Conservation (phyloP, 768 basidiomycete genomes). For the Lenzites betulinus region DNA sequence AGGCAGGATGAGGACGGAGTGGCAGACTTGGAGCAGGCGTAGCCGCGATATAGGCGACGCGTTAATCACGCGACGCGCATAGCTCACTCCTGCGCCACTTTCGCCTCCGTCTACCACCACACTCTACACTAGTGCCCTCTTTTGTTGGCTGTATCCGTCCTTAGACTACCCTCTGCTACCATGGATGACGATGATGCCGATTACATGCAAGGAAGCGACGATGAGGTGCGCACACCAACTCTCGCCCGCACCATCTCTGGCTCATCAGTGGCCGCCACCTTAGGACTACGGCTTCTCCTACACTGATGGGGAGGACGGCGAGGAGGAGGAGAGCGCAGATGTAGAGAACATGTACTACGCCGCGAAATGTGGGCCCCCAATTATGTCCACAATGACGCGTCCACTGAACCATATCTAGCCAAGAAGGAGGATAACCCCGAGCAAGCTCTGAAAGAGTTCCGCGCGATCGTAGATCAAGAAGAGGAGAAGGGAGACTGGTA, state of each 20-base stretch:
- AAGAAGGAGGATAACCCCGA: constrained; percentile 95
- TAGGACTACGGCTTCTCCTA: constrained; percentile 97
- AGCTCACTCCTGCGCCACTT: neutral
- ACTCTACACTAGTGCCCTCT: too few species aligned
- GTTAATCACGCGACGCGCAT: constrained; percentile 20
- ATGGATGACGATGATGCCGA: constrained; percentile 97
- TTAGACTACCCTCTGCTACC: constrained; percentile 7
- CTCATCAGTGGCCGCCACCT: constrained; percentile 5
- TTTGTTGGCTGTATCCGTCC: neutral
- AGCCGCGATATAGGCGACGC: constrained; percentile 19
- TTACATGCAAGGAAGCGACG: constrained; percentile 89
- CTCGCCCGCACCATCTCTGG: constrained; percentile 8
- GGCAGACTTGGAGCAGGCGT: neutral
- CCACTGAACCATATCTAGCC: constrained; percentile 46
- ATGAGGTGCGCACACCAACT: constrained; percentile 55
- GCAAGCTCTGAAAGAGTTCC: constrained; percentile 87
- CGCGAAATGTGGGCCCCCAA: constrained; percentile 76
- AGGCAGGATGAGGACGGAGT: neutral
- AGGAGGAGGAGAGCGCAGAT: constrained; percentile 80
- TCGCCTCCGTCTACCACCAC: neutral
- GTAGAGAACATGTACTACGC: constrained; percentile 99
- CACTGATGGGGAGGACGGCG: constrained; percentile 85
- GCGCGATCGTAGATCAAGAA: constrained; percentile 86
- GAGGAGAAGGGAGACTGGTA: constrained; percentile 95
- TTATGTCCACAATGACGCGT: neutral